These are phyloP conservation scores for Trichoderma gracile DNA, from an alignment of 2,329 filamentous ascomycete genomes.

Conservation along the genomic window DNA sequence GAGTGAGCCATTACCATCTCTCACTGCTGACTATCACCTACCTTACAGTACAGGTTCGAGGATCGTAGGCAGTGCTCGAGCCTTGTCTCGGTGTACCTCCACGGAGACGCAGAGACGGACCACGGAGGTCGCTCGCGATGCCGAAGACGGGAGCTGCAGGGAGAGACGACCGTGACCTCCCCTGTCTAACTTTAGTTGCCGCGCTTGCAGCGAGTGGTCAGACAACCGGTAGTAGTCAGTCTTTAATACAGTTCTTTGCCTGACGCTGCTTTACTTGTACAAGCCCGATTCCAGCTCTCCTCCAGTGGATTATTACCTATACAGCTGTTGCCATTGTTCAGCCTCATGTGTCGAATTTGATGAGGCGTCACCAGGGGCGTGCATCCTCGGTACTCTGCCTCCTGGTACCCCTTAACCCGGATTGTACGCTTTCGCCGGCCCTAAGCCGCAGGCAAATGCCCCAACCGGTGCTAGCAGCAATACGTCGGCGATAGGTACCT, in stretches of 20 bases:
- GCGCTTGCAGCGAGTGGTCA: conserved; percentile 15
- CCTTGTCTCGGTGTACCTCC: too few species aligned
- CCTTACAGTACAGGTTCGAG: too few species aligned
- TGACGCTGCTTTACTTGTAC: too few species aligned
- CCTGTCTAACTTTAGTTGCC: conserved; percentile 17
- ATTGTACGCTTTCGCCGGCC: not conserved
- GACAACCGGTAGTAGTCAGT: too few species aligned
- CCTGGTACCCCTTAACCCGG: not conserved
- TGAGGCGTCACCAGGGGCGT: not conserved
- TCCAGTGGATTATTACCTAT: not conserved
- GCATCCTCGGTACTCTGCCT: not conserved
- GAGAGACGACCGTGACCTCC: not conserved
- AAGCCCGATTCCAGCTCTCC: not conserved
- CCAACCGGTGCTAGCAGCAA: not conserved
- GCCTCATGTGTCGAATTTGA: not conserved
- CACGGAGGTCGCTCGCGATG: not conserved
- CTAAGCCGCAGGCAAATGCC: not conserved
- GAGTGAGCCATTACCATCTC: not conserved
- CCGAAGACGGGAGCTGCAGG: not conserved
- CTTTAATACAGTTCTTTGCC: too few species aligned
- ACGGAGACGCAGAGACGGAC: not conserved
- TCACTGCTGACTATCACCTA: not conserved
- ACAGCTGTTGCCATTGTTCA: too few species aligned
- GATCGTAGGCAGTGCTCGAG: not conserved
- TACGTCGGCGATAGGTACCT: conserved; percentile 5